phyloP scores from a whole-genome alignment of 1,139 yeast genomes.

The Nakaseomyces delphensis region DNA sequence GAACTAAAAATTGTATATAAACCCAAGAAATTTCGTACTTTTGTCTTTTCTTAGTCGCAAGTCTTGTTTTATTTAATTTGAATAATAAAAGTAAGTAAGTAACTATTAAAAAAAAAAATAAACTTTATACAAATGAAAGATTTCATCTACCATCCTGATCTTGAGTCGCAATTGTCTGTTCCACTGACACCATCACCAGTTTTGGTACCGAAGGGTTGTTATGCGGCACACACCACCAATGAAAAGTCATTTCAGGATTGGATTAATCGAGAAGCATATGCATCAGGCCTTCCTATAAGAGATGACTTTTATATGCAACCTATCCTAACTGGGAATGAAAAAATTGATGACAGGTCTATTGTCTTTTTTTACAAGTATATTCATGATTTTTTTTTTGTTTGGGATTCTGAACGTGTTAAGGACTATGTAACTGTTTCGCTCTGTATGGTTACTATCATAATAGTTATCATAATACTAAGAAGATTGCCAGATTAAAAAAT shows the following conservation, averaged over 20 bases:
- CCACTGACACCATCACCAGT: neutral
- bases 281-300: neutral
- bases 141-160: no score
- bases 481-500: neutral
- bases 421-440: neutral
- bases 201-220: neutral
- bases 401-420: conserved; percentile 1
- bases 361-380: neutral
- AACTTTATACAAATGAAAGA: no score
- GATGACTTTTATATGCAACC: neutral
- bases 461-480: neutral
- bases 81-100: no score
- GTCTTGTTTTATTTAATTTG: no score
- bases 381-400: conserved; percentile 1
- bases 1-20: no score
- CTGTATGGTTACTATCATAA: neutral
- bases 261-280: neutral
- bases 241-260: neutral
- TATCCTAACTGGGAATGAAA: neutral
- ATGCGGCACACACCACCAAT: neutral
- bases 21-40: no score
- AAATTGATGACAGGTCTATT: neutral
- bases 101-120: no score
- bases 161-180: neutral
- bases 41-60: no score